Percentiles rank a stretch among this genome's conserved stretches.
Conservation (phyloP, 2,329 filamentous ascomycete species). For the Fusarium ramigenum region DNA sequence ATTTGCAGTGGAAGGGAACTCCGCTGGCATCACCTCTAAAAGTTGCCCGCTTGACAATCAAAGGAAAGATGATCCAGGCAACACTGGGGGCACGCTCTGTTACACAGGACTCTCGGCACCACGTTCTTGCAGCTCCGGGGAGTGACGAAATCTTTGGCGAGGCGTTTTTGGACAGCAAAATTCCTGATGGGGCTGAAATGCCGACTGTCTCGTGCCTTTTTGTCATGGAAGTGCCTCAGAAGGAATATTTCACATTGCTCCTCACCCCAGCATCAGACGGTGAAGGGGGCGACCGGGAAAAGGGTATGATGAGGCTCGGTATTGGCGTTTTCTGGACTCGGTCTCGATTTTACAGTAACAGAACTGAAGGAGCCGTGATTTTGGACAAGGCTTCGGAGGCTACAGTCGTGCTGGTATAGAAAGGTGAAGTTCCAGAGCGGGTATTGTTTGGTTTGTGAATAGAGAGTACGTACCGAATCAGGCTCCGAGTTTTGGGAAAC, state of each 20-base stretch:
- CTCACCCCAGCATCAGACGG: not conserved
- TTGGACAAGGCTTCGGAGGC: not conserved
- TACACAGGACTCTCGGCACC: not conserved
- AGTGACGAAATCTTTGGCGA: not conserved
- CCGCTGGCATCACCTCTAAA: not conserved
- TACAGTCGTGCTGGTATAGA: not conserved
- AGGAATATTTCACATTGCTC: not conserved
- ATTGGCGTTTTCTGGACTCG: not conserved
- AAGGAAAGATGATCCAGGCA: not conserved
- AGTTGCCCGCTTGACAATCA: not conserved
- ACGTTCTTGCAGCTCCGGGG: not conserved
- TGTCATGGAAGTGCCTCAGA: accelerated
- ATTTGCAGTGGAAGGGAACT: not conserved
- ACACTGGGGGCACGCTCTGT: not conserved
- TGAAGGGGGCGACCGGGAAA: accelerated
- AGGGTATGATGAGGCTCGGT: not conserved
- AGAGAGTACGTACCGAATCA: not conserved
- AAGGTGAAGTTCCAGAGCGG: accelerated
- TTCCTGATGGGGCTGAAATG: not conserved
- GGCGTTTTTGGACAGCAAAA: not conserved
- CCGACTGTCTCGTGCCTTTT: not conserved
- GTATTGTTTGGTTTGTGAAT: not conserved
- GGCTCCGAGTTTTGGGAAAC: not conserved
- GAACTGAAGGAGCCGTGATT: not conserved
- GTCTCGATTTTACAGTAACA: not conserved